phyloP scores from a whole-genome alignment of 306 rosid species.

The Malus sieversii region DNA sequence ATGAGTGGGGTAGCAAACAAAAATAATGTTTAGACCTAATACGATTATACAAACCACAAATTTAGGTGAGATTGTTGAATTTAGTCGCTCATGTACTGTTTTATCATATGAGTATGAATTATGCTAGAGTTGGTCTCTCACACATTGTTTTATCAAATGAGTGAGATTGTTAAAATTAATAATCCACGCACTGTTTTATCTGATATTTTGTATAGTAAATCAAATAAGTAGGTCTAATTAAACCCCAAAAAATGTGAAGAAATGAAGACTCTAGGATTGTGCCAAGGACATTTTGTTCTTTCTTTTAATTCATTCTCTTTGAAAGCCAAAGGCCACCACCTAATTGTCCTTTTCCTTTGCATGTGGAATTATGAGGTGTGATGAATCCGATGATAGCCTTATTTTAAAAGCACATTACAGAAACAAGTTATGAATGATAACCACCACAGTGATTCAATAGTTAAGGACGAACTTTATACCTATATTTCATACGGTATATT shows the following conservation, averaged over 20 bases:
- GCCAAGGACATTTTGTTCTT: neutral
- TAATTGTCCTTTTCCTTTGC: conserved; percentile 3
- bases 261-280: neutral
- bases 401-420: neutral
- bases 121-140: neutral
- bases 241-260: neutral
- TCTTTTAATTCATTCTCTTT: neutral
- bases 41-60: neutral
- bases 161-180: neutral
- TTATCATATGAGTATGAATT: too few species aligned
- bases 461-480: too few species aligned
- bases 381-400: neutral
- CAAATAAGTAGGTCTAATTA: neutral
- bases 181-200: neutral
- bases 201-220: too few species aligned
- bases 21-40: neutral
- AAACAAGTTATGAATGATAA: too few species aligned
- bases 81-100: neutral
- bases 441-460: too few species aligned
- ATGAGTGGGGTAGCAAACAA: too few species aligned
- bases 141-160: neutral
- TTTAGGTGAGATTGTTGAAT: neutral
- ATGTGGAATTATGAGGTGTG: conserved; percentile 17
- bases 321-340: conserved; percentile 7
- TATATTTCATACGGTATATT: too few species aligned